These are phyloP conservation scores for Spergularia azorica DNA, from an alignment of 179 eudicot species.

Conservation along the genomic window DNA sequence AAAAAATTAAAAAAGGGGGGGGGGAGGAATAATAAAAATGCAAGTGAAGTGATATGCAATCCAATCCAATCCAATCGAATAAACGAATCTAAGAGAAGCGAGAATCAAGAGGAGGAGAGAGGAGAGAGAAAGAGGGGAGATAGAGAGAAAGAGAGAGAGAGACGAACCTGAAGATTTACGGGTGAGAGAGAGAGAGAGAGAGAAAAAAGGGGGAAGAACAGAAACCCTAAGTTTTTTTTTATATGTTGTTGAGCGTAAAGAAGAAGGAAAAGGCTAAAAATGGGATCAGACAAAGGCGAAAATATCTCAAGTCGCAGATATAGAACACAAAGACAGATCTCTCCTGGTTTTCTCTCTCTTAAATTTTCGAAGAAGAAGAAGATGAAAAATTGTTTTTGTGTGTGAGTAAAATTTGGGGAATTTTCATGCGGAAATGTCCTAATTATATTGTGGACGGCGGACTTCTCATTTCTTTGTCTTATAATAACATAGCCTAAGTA, in stretches of 20 bases:
- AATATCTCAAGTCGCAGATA: slow-evolving; percentile 35
- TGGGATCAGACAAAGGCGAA: slow-evolving; percentile 31
- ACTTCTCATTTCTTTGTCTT: neutral
- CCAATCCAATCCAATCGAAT: slow-evolving; percentile 13
- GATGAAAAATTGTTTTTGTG: neutral
- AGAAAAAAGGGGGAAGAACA: slow-evolving; percentile 3
- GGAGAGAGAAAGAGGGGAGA: neutral
- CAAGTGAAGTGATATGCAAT: slow-evolving; percentile 5
- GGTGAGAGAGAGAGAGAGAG: neutral
- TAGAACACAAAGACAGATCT: slow-evolving; percentile 27
- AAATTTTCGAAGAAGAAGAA: neutral
- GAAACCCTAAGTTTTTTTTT: slow-evolving; percentile 33
- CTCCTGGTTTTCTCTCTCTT: slow-evolving; percentile 13
- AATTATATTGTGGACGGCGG: slow-evolving; percentile 27
- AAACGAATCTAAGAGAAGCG: slow-evolving; percentile 8
- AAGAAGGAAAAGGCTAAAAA: neutral
- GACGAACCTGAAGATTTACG: slow-evolving; percentile 23
- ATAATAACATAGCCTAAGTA: no score
- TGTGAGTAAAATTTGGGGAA: neutral
- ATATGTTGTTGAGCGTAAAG: neutral
- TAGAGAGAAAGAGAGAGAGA: neutral
- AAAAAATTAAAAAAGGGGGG: neutral
- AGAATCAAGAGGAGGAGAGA: neutral
- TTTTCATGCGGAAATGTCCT: slow-evolving; percentile 19
- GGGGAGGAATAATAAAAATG: neutral